Base-by-base conservation (phyloP, 148 eudicot genomes). In the Rhododendron simsii region DNA sequence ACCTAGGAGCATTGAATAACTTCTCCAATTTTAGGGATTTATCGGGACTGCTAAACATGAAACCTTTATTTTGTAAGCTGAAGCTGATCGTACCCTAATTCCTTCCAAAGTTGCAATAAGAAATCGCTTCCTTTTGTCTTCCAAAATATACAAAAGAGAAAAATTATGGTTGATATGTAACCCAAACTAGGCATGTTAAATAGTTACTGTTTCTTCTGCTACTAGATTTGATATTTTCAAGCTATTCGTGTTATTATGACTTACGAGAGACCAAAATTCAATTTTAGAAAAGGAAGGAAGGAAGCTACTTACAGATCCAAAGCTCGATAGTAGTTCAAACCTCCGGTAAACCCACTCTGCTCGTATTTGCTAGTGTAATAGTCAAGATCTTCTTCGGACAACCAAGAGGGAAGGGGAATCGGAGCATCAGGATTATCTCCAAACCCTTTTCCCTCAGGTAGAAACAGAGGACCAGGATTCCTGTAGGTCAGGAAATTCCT, bases 251-350 rank as follows among this genome's bases (percentile, higher is more conserved):
- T 18, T 11, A 18, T 69, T 8, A 84, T 37, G 16, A 59, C n/a
- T 21, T 37, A 8, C 20, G 33, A 35, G 3, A 18, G 15, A 12
- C 5, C 37, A 33, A n/a, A 74, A 50, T 50, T 35, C 18, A 5
- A 12, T 3, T 33, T 57, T 5, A 4, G 15, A 9, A 3, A 61
- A 39, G 55, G 28, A 28, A 39, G 55, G 28, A 28, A 8, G 80
- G 33, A 81, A 33, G 39, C 37, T 73, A 81, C 93, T 90, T 65
- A 91, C 93, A 89, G 53, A 57, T 84, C 82, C 48, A 90, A 81
- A 26, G 93, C 93, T 48, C 93, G 89, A 73, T 91, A 91, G 81
- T 91, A 91, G 78, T 91, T 91, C 13, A 89, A 7, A 55, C 88
- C 91, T 35, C 92, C 91, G 50, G 92, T 91, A 81, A 91, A 85